A percentile compares a stretch with the other conserved stretches of the same genome.
Evolutionary conservation across 1,139 yeast species (phyloP).

Genomic region (Sugiyamaella pinicola): DNA sequence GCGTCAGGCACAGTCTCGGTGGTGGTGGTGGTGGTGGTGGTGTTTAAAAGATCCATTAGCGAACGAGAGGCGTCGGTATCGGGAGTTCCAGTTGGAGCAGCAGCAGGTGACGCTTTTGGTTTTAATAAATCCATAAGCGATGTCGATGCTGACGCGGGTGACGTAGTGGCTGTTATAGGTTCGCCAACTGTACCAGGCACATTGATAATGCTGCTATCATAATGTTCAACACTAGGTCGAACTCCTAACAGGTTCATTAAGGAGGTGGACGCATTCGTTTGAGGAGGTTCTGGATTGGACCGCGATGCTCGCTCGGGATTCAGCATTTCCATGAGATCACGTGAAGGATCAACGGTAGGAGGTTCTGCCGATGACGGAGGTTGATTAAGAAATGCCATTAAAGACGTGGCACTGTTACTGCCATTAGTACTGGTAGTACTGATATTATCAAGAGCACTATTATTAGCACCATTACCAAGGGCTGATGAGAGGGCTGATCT

Average conservation of each 20-base stretch:
- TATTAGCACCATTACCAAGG: not conserved
- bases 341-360: not conserved
- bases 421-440: constrained; percentile 16
- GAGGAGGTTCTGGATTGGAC: not conserved
- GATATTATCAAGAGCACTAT: constrained; percentile 1
- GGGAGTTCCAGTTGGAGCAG: not conserved
- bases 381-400: constrained; percentile 10
- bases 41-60: constrained; percentile 14
- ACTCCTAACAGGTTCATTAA: constrained; percentile 17
- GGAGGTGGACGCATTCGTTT: constrained; percentile 10
- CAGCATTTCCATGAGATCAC: constrained; percentile 15
- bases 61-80: constrained; percentile 4
- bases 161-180: not conserved
- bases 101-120: constrained; percentile 1
- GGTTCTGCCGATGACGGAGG: not conserved
- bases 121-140: constrained; percentile 17
- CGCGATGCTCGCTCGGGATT: constrained; percentile 10
- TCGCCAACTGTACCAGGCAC: not conserved
- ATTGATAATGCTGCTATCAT: not conserved
- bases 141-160: not conserved
- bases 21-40: not conserved
- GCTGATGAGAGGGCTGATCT: constrained; percentile 4
- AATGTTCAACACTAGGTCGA: not conserved
- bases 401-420: constrained; percentile 14
- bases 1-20: too few species aligned